phyloP scores from a whole-genome alignment of 352 stramenopile species.

The Halophytophthora polymorphica region DNA sequence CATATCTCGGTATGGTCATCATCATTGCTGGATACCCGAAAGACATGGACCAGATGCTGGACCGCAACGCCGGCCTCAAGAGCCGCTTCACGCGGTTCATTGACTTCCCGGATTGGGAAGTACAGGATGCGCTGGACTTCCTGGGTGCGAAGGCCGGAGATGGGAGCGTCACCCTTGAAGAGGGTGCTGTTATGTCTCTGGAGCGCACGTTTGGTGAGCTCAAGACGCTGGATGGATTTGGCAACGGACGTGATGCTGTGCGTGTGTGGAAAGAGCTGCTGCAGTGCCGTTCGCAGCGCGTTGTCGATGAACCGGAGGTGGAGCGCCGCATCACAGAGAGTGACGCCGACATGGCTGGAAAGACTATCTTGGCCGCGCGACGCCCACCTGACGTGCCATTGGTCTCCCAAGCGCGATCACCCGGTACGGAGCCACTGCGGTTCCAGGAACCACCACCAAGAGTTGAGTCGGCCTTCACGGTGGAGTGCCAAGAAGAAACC shows the following conservation, averaged over 20 bases:
- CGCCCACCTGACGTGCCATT: conserved; percentile 29
- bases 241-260: conserved; percentile 71
- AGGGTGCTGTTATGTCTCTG: conserved; percentile 25
- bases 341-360: conserved; percentile 40
- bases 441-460: conserved; percentile 3
- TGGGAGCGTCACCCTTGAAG: conserved; percentile 39
- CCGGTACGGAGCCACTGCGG: conserved; percentile 1
- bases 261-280: conserved; percentile 62
- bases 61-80: conserved; percentile 89
- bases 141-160: conserved; percentile 37
- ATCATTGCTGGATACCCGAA: conserved; percentile 88
- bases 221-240: conserved; percentile 53
- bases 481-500: conserved; percentile 5
- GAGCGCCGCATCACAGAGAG: conserved; percentile 40
- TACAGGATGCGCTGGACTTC: conserved; percentile 72
- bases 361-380: conserved; percentile 33
- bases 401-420: conserved; percentile 23
- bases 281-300: conserved; percentile 61
- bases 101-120: conserved; percentile 87
- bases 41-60: conserved; percentile 89
- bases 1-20: conserved; percentile 84
- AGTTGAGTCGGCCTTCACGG: background rate
- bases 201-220: conserved; percentile 34
- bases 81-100: conserved; percentile 90
- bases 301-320: conserved; percentile 40